These are phyloP conservation scores for Globisporangium canariense DNA, from an alignment of 352 stramenopile genomes.

Conservation along the genomic window DNA sequence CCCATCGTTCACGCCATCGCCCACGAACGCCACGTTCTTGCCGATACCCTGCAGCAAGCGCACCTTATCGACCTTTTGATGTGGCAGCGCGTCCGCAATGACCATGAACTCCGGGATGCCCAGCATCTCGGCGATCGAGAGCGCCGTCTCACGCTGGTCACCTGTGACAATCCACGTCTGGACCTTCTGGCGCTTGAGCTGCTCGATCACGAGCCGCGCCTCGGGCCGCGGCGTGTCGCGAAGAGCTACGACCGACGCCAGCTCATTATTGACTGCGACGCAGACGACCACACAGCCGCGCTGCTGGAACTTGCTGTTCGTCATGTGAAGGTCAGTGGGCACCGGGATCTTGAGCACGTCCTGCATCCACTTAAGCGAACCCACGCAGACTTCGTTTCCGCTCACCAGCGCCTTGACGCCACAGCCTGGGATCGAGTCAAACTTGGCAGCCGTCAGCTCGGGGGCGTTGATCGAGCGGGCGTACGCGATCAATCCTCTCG, in stretches of 20 bases:
- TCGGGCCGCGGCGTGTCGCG: slow-evolving; percentile 50
- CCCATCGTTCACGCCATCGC: slow-evolving; percentile 71
- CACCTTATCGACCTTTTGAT: slow-evolving; percentile 80
- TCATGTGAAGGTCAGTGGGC: slow-evolving; percentile 33
- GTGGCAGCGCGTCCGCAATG: slow-evolving; percentile 57
- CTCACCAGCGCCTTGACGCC: slow-evolving; percentile 47
- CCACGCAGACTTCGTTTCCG: slow-evolving; percentile 31
- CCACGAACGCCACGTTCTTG: slow-evolving; percentile 71
- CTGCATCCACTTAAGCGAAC: slow-evolving; percentile 72
- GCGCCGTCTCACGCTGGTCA: slow-evolving; percentile 61
- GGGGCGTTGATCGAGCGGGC: slow-evolving; percentile 28
- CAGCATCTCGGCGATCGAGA: slow-evolving; percentile 44
- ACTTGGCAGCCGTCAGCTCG: slow-evolving; percentile 25
- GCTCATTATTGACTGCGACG: slow-evolving; percentile 47
- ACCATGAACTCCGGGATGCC: slow-evolving; percentile 55
- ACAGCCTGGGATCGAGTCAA: slow-evolving; percentile 56
- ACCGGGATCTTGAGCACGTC: slow-evolving; percentile 46
- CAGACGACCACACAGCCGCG: slow-evolving; percentile 57
- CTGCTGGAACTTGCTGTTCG: slow-evolving; percentile 46
- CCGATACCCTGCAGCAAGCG: slow-evolving; percentile 61
- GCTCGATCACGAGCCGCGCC: slow-evolving; percentile 46
- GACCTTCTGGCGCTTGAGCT: slow-evolving; percentile 50
- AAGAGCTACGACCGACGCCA: slow-evolving; percentile 53
- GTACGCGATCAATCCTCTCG: slow-evolving; percentile 47
- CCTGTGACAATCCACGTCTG: slow-evolving; percentile 76